Base-by-base conservation (phyloP, 148 eudicot genomes). In the Camellia lanceoleosa region DNA sequence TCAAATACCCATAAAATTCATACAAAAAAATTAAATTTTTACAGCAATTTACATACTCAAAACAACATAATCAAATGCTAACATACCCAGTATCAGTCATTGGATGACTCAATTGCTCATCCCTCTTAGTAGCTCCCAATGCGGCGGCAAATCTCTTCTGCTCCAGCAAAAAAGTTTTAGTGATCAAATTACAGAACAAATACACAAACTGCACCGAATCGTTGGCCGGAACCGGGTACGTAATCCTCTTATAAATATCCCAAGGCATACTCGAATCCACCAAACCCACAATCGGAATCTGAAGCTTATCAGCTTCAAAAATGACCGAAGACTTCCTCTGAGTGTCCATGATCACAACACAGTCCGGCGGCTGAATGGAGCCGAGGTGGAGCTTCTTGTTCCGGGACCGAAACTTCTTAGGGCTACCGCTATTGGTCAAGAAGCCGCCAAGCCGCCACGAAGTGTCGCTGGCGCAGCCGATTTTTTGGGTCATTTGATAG, bases 151-250 rank as follows among this genome's bases (percentile, higher is more conserved):
- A 66, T 77, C 55, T 78, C 85, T 87, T 92, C 84, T 91, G 87
- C 91, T 92, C 95, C 63, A 85, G 82, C 84, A 92, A 76, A 23
- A 93, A 80, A 3, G 97, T 96, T 80, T 96, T 96, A 0, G 99
- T 92, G 61, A 96, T 93, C 94, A 96, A 83, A 88, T 93, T 93
- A 81, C 97, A 96, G 63, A 96, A 88, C 90, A 89, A 80, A 80
- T 96, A 96, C 83, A 96, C 97, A 91, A 96, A 96, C 89, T 93
- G 89, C 70, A 90, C 95, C 8, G 93, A 89, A 81, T 92, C 93
- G 77, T 92, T 94, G 3, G 93, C 92, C 0, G 97, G 95, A 14
- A 95, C 81, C 5, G 97, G 99, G 44, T 95, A 95, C 0, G 97
- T 90, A 79, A 95, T 91, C 86, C 81, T 89, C 76, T 82, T 69